Percentiles rank a stretch among this genome's conserved stretches.
phyloP scores from a whole-genome alignment of 225 moss, liverwort and hornwort species.

The Bryum argenteum region DNA sequence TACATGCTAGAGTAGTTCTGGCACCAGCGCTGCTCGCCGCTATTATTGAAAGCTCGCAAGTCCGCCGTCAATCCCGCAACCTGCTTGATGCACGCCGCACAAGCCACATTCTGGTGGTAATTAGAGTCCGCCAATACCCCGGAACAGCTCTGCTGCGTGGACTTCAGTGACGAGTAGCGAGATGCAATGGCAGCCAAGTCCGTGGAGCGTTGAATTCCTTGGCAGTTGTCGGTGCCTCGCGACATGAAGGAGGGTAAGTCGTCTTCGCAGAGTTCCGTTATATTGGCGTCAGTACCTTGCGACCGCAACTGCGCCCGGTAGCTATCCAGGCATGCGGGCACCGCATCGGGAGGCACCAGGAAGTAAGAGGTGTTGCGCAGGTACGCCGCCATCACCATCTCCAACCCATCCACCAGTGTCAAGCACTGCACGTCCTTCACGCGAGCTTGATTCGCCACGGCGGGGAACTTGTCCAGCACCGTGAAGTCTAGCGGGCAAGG shows the following conservation, averaged over 20 bases:
- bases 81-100: conserved; percentile 39
- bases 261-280: conserved; percentile 27
- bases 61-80: conserved; percentile 30
- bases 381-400: conserved; percentile 46
- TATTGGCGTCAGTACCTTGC: conserved; percentile 39
- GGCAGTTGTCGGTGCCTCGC: conserved; percentile 43
- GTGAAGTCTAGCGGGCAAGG: conserved; percentile 47
- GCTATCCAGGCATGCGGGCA: conserved; percentile 38
- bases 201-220: conserved; percentile 35
- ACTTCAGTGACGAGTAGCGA: conserved; percentile 14
- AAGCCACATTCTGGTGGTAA: conserved; percentile 19
- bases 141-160: conserved; percentile 26
- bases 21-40: conserved; percentile 21
- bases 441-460: conserved; percentile 29
- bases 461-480: conserved; percentile 34
- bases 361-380: conserved; percentile 45
- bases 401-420: conserved; percentile 28
- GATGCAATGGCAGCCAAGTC: conserved; percentile 40
- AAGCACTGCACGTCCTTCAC: conserved; percentile 26
- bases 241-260: conserved; percentile 11
- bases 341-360: conserved; percentile 33
- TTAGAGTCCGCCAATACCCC: conserved; percentile 23
- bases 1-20: conserved; percentile 47
- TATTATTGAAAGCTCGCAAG: conserved; percentile 23
- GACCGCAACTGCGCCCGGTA: conserved; percentile 36